Evolutionary conservation across 495 filamentous ascomycete genomes (phyloP).

Genomic region (Xylaria nigripes): DNA sequence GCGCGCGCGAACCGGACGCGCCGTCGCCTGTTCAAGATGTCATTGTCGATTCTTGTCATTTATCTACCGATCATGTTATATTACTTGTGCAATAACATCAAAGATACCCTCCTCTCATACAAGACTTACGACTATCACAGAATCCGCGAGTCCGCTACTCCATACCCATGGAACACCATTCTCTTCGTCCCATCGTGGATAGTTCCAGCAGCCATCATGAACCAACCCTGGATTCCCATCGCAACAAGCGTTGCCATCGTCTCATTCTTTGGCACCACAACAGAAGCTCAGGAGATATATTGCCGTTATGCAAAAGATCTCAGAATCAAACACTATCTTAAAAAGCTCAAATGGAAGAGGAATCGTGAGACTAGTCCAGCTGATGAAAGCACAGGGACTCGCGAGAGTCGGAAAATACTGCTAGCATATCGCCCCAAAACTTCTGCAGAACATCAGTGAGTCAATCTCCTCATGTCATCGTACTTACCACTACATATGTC

Average conservation of each 20-base stretch:
- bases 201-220: conserved; percentile 34
- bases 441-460: background rate
- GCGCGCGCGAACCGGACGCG: conserved; percentile 53
- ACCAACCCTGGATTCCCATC: conserved; percentile 63
- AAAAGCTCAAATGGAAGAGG: conserved; percentile 28
- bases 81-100: conserved; percentile 51
- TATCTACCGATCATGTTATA: conserved; percentile 58
- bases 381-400: background rate
- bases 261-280: conserved; percentile 71
- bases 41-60: conserved; percentile 55
- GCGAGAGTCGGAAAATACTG: background rate
- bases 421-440: background rate
- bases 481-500: background rate
- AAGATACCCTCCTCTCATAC: conserved; percentile 41
- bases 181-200: conserved; percentile 51
- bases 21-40: conserved; percentile 68
- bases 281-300: conserved; percentile 70
- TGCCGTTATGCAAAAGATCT: conserved; percentile 42
- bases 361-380: background rate
- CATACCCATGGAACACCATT: conserved; percentile 50
- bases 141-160: conserved; percentile 27
- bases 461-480: background rate
- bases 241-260: conserved; percentile 55
- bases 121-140: conserved; percentile 36
- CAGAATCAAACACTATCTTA: conserved; percentile 45